phyloP scores from a whole-genome alignment of 1,139 yeast genomes.

The Arxiozyma heterogenica region DNA sequence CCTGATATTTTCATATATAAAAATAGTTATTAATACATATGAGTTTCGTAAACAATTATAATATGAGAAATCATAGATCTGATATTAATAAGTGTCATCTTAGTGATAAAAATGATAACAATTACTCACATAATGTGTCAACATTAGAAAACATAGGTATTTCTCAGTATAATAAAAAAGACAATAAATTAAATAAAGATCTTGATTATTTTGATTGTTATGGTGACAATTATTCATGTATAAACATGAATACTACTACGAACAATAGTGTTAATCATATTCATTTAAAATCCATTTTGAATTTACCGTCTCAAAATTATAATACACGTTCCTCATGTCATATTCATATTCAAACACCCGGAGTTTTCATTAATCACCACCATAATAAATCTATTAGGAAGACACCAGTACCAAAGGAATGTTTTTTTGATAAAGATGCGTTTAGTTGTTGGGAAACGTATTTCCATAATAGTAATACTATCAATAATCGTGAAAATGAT shows the following conservation, averaged over 20 bases:
- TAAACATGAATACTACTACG: not conserved
- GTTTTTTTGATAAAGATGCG: not conserved
- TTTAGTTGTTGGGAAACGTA: not conserved
- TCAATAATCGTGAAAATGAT: not conserved
- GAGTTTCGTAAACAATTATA: no score
- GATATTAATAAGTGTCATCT: not conserved
- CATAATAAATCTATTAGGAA: conserved; percentile 11
- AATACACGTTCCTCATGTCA: not conserved
- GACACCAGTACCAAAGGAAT: conserved; percentile 12
- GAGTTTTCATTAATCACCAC: conserved; percentile 4
- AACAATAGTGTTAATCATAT: not conserved
- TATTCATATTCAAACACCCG: conserved; percentile 7
- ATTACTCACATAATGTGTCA: no score
- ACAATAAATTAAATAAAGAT: not conserved
- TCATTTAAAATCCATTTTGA: not conserved
- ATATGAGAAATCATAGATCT: no score
- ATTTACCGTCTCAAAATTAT: not conserved
- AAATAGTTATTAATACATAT: no score
- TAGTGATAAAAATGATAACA: not conserved
- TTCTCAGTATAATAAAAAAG: no score
- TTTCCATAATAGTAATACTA: not conserved
- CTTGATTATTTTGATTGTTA: not conserved
- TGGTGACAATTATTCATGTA: not conserved
- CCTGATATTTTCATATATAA: not conserved
- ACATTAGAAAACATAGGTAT: not conserved